Conservation (phyloP, 768 basidiomycete genomes). For the Panellus pusillus region DNA sequence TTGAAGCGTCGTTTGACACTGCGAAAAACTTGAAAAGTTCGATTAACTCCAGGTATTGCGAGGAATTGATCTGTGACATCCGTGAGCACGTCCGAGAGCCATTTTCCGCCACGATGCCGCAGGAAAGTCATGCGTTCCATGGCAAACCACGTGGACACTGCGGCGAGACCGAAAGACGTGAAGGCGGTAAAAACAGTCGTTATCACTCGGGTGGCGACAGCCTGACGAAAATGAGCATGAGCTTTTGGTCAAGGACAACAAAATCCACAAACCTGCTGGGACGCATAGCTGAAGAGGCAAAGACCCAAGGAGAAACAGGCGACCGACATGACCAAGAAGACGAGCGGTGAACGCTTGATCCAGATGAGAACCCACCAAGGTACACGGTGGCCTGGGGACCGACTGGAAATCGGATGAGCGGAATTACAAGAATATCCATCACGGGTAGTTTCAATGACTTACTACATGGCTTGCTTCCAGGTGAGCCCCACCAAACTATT, state of each 20-base stretch:
- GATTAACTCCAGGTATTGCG: constrained; percentile 29
- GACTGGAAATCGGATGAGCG: constrained; percentile 38
- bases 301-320: constrained; percentile 81
- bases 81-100: constrained; percentile 61
- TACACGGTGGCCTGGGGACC: constrained; percentile 72
- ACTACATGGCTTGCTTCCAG: constrained; percentile 87
- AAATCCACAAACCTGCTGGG: constrained; percentile 51
- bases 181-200: constrained; percentile 77
- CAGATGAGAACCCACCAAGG: constrained; percentile 86
- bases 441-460: constrained; percentile 30
- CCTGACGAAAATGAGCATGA: constrained; percentile 34
- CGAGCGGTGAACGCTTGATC: constrained; percentile 83
- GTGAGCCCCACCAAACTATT: constrained; percentile 76
- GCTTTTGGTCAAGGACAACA: neutral
- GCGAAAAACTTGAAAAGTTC: constrained; percentile 15
- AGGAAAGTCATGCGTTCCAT: constrained; percentile 67
- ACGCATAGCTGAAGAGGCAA: constrained; percentile 76
- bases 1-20: constrained; percentile 20
- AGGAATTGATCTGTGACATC: constrained; percentile 43
- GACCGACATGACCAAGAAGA: constrained; percentile 82
- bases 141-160: constrained; percentile 74
- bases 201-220: constrained; percentile 60
- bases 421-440: neutral
- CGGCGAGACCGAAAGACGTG: constrained; percentile 68
- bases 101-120: constrained; percentile 64